Evolutionary conservation across 495 filamentous ascomycete genomes (phyloP).

Genomic region (Glarea lozoyensis): DNA sequence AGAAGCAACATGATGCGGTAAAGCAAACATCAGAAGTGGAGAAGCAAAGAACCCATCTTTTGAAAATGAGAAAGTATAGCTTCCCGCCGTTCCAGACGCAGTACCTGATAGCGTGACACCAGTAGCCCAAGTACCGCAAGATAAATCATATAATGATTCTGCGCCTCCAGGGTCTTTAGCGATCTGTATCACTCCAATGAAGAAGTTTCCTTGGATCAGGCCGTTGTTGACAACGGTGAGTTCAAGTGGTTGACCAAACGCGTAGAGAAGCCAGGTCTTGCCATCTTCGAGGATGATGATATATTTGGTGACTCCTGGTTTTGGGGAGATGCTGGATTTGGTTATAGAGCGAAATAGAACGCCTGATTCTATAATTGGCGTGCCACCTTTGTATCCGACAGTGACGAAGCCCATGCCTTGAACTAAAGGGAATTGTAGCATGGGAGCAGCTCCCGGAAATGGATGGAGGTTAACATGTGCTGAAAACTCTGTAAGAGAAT

Average conservation of each 20-base stretch:
- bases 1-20: conserved; percentile 76
- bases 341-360: conserved; percentile 64
- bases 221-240: conserved; percentile 38
- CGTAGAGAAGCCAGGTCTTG: conserved; percentile 74
- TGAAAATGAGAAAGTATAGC: conserved; percentile 62
- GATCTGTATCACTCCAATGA: conserved; percentile 68
- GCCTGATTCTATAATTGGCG: conserved; percentile 64
- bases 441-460: conserved; percentile 37
- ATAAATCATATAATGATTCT: conserved; percentile 62
- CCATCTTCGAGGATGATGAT: conserved; percentile 61
- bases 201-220: conserved; percentile 32
- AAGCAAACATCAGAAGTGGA: conserved; percentile 72
- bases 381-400: conserved; percentile 59
- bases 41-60: conserved; percentile 53
- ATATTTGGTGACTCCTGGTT: conserved; percentile 69
- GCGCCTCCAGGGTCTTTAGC: conserved; percentile 58
- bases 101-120: conserved; percentile 53
- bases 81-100: conserved; percentile 47
- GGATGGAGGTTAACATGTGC: conserved; percentile 59
- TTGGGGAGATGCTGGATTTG: conserved; percentile 44
- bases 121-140: conserved; percentile 65
- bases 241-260: conserved; percentile 33
- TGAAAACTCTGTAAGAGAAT: conserved; percentile 59
- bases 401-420: conserved; percentile 90
- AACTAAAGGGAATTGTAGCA: conserved; percentile 70